Evolutionary conservation across 2,329 filamentous ascomycete species (phyloP).

Genomic region (Celoporthe dispersa): DNA sequence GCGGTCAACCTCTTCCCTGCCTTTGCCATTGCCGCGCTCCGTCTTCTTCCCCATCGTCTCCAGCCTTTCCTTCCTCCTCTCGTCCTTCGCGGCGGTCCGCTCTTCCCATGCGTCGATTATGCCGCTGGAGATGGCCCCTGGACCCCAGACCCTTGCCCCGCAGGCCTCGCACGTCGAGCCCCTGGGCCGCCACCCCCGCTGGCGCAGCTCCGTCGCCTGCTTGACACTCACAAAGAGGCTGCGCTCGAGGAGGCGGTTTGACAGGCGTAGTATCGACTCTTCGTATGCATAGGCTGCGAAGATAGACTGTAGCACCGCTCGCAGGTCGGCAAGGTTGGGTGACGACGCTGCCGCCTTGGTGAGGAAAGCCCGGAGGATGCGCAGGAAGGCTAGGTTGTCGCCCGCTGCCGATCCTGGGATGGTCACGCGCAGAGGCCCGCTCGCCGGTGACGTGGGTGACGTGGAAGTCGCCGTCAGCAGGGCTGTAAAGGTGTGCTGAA

Average conservation of each 20-base stretch:
- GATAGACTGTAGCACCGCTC: constrained; percentile 82
- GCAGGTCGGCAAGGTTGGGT: constrained; percentile 84
- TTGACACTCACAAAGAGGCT: constrained; percentile 86
- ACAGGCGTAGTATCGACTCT: constrained; percentile 82
- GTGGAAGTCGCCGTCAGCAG: constrained; percentile 76
- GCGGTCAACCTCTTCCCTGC: constrained; percentile 35
- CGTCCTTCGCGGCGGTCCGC: constrained; percentile 54
- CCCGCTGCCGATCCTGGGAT: constrained; percentile 39
- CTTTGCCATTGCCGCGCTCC: constrained; percentile 29
- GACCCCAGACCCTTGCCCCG: constrained; percentile 82
- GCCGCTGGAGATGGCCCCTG: constrained; percentile 70
- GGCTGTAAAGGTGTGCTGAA: constrained; percentile 90
- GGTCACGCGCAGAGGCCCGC: constrained; percentile 38
- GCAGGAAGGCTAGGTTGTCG: constrained; percentile 79
- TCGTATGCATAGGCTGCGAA: constrained; percentile 97
- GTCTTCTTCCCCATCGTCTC: constrained; percentile 34
- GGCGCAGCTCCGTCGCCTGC: constrained; percentile 73
- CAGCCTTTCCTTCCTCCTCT: constrained; percentile 50
- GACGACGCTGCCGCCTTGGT: constrained; percentile 79
- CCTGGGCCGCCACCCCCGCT: constrained; percentile 86
- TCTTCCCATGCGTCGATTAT: constrained; percentile 85
- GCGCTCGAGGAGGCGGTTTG: constrained; percentile 84
- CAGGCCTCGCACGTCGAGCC: constrained; percentile 90
- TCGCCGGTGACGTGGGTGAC: constrained; percentile 40
- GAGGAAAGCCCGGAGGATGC: constrained; percentile 86